These are phyloP conservation scores for Diaporthe helianthi DNA, from an alignment of 2,329 filamentous ascomycete species.

Conservation along the genomic window DNA sequence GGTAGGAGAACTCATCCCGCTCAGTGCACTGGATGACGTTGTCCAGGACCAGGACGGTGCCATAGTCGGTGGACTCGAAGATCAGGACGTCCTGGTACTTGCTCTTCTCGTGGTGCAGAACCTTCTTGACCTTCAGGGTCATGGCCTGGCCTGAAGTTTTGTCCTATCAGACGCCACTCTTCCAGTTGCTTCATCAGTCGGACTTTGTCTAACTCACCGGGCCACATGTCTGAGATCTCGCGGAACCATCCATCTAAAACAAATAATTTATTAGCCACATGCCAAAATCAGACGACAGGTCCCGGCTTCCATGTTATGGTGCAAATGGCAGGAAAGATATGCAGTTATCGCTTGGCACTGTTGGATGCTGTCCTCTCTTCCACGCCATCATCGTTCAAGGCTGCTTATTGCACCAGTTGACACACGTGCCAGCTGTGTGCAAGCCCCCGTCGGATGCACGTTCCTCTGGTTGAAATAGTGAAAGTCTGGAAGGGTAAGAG, in stretches of 20 bases:
- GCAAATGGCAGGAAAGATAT: background rate
- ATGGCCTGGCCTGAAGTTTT: conserved; percentile 80
- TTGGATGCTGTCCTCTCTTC: background rate
- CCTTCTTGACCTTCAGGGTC: conserved; percentile 97
- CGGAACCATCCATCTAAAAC: conserved; percentile 97
- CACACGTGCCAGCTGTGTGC: background rate
- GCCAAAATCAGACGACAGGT: background rate
- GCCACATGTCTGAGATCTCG: conserved; percentile 99
- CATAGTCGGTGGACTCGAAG: conserved; percentile 97
- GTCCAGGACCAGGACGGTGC: conserved; percentile 94
- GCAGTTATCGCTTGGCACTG: background rate
- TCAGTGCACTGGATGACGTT: conserved; percentile 99
- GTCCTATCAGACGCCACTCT: conserved; percentile 26
- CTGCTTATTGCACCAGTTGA: conserved; percentile 3
- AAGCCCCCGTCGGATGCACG: background rate
- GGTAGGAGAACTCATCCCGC: conserved; percentile 98
- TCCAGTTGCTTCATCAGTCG: background rate
- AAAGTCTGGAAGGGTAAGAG: background rate
- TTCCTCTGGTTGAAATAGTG: background rate
- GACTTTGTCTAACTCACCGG: conserved; percentile 55
- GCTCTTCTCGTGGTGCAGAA: conserved; percentile 99
- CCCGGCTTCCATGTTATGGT: background rate
- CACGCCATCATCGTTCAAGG: background rate
- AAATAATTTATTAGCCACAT: conserved; percentile 25
- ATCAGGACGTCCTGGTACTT: conserved; percentile 99